Evolutionary conservation across 2,329 filamentous ascomycete genomes (phyloP), one percentile per base, ranked within the genome.

Genomic region (Xylariaceae sp.): DNA sequence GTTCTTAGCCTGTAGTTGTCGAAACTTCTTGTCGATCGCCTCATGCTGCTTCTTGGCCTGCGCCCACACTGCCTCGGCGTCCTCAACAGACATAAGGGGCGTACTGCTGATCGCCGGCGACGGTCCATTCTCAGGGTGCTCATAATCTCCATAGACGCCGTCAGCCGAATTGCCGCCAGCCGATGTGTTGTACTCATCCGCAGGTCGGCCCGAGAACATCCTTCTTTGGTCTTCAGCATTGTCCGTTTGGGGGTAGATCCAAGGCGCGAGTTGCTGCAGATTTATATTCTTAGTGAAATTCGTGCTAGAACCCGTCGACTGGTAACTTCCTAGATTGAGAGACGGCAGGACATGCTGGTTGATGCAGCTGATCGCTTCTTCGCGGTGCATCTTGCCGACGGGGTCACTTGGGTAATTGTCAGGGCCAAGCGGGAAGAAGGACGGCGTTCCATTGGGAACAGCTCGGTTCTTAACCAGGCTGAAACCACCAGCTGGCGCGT

Each of bases 271-370:
- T 8, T 79, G 77, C 65, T 78, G 78, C 35, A 81, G 72, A 59
- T 76, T 80, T 6, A 76, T 74, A 40, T 76, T 74, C 27, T 76
- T 73, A 9, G 75, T 72, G 27, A 79, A 73, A 50, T 75, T 75
- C 7, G 73, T 70, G 60, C 74, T 75, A 8, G 72, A 51, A 31
- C 66, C 65, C 30, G 60, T 54, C 3, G 64, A 53, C 56, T 77
- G 78, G 53, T 74, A 73, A 31, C 73, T 74, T 40, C 77, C 77
- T 2, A 81, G 71, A 60, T 81, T 81, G 12, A 83, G 73, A 3
- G 79, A 77, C 19, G 84, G 83, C 35, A 86, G 73, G 1, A 87
- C 81, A 60, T 84, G 85, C 68, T 87, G 83, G 67, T 87, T 86
- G 69, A 87, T 85, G 69, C 85, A 86, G 67, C 78, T 80, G 41